These are phyloP conservation scores for Nigrospora sphaerica DNA, from an alignment of 2,329 filamentous ascomycete species.

Conservation along the genomic window DNA sequence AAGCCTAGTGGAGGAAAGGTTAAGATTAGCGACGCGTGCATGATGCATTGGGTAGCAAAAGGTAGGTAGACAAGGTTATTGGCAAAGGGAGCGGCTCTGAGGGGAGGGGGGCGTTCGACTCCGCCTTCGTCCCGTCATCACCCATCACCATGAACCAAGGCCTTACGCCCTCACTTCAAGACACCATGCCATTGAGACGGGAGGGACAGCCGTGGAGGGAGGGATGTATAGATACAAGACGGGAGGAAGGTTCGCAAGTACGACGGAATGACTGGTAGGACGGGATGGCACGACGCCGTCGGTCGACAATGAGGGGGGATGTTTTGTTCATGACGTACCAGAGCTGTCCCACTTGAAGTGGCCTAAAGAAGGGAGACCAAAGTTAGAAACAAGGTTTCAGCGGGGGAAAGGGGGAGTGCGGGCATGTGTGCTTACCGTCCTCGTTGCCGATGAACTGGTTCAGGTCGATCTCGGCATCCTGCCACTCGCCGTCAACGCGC, in stretches of 20 bases:
- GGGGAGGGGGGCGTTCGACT: no score
- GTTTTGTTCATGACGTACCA: conserved; percentile 3
- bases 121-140: no score
- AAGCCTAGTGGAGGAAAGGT: conserved; percentile 26
- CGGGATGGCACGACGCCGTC: conserved; percentile 2
- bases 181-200: no score
- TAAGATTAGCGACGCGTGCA: no score
- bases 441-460: conserved; percentile 44
- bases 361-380: conserved; percentile 1
- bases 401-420: no score
- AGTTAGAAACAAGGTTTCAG: not conserved
- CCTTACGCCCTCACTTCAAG: no score
- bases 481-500: conserved; percentile 31
- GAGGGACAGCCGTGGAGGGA: no score
- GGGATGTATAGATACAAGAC: no score
- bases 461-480: conserved; percentile 40
- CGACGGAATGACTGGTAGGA: no score
- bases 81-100: not conserved
- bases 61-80: not conserved
- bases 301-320: not conserved
- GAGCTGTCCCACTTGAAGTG: conserved; percentile 11
- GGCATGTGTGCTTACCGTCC: conserved; percentile 28
- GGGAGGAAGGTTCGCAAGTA: no score
- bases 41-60: no score
- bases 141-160: no score